Evolutionary conservation across 2,329 filamentous ascomycete species (phyloP).

Genomic region (Xylariaceae sp.): DNA sequence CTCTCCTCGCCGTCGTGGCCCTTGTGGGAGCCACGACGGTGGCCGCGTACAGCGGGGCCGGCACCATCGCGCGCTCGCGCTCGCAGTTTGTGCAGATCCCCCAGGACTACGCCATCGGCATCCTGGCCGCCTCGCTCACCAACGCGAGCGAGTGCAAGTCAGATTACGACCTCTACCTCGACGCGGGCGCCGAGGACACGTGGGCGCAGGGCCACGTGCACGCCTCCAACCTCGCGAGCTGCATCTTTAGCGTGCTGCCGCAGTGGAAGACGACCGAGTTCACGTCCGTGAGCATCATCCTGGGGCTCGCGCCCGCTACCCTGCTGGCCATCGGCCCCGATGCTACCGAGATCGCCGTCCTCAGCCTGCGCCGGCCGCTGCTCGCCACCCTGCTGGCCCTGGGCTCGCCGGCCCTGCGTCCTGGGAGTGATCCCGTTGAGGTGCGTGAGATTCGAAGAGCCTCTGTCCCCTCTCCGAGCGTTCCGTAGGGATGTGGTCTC

Average conservation of each 20-base stretch:
- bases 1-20: no score
- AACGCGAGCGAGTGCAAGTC: neutral
- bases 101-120: neutral
- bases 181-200: neutral
- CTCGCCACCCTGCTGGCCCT: slow-evolving; percentile 2
- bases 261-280: neutral
- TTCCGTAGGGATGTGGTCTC: no score
- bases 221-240: slow-evolving; percentile 1
- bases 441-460: neutral
- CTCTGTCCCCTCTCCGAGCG: no score
- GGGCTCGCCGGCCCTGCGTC: neutral
- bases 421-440: neutral
- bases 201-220: neutral
- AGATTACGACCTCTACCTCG: neutral
- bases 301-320: neutral
- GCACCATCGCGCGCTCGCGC: neutral
- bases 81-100: neutral
- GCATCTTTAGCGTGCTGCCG: neutral
- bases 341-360: neutral
- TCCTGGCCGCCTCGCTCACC: neutral
- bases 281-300: neutral
- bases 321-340: neutral
- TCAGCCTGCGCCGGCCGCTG: slow-evolving; percentile 1
- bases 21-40: no score
- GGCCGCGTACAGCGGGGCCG: no score